phyloP scores from a whole-genome alignment of 352 stramenopile species.

The Thalassiosira mediterranea region DNA sequence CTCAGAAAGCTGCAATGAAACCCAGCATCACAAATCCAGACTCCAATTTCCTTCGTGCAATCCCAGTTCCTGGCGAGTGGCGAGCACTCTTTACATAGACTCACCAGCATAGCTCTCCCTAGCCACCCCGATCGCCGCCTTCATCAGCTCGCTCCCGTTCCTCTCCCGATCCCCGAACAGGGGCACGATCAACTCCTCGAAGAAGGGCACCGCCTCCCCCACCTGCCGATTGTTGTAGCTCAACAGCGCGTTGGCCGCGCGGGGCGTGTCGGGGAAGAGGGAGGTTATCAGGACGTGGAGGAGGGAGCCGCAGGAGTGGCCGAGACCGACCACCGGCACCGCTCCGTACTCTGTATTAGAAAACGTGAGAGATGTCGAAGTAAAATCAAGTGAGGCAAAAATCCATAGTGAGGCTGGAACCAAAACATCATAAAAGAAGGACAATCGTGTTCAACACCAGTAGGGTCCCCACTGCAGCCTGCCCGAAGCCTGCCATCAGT shows the following conservation, averaged over 20 bases:
- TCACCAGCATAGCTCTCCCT: conserved; percentile 57
- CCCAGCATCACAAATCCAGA: too few relatives aligned
- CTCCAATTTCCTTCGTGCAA: conserved; percentile 28
- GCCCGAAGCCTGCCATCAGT: too few relatives aligned
- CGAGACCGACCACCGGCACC: conserved; percentile 85
- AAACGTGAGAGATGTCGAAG: too few relatives aligned
- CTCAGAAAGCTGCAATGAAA: too few relatives aligned
- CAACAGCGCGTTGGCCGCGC: conserved; percentile 83
- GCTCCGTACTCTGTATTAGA: conserved; percentile 75
- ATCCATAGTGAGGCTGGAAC: too few relatives aligned
- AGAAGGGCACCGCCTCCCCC: conserved; percentile 71
- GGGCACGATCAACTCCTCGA: conserved; percentile 77
- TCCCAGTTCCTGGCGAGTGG: conserved; percentile 31
- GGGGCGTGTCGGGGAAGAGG: conserved; percentile 85
- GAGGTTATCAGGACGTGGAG: conserved; percentile 86
- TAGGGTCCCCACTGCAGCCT: too few relatives aligned
- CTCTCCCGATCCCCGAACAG: conserved; percentile 62
- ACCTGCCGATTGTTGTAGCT: conserved; percentile 87
- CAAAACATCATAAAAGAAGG: too few relatives aligned
- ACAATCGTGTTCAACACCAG: background rate
- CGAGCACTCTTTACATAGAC: conserved; percentile 39
- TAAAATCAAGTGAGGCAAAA: too few relatives aligned
- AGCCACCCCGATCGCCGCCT: conserved; percentile 35
- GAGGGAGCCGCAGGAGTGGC: conserved; percentile 84
- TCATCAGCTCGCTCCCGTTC: conserved; percentile 51